A percentile compares a stretch with the other conserved stretches of the same genome.
phyloP scores from a whole-genome alignment of 2,329 filamentous ascomycete species.

The Metarhizium album region DNA sequence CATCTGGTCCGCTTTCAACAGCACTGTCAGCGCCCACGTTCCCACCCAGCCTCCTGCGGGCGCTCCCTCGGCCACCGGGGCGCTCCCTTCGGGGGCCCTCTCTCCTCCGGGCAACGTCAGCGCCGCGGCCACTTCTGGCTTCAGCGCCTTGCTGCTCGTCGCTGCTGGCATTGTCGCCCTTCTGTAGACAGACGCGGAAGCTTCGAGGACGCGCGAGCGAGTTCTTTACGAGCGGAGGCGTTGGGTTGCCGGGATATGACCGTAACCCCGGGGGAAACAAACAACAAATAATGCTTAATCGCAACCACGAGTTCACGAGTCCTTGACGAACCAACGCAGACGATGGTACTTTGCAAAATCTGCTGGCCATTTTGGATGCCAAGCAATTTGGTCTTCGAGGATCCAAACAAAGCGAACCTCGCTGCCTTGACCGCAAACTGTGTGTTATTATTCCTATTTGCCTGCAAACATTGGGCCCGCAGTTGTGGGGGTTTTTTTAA shows the following conservation, averaged over 20 bases:
- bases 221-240: constrained; percentile 15
- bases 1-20: constrained; percentile 21
- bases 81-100: too few relatives aligned
- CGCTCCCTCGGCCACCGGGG: constrained; percentile 8
- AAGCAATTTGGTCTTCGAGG: constrained; percentile 1
- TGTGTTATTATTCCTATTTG: constrained; percentile 8
- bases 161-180: constrained; percentile 26
- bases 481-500: constrained; percentile 2
- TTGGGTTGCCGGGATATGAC: constrained; percentile 7
- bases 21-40: constrained; percentile 17
- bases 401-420: background rate
- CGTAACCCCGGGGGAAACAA: constrained; percentile 6
- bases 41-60: constrained; percentile 16
- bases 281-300: constrained; percentile 11
- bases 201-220: background rate
- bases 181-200: constrained; percentile 16
- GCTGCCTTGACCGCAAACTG: background rate
- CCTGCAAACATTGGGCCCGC: constrained; percentile 10
- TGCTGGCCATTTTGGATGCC: constrained; percentile 3
- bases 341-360: constrained; percentile 1
- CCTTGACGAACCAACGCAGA: constrained; percentile 10
- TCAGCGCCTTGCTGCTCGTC: constrained; percentile 26
- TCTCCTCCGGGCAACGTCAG: constrained; percentile 15
- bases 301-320: constrained; percentile 25
- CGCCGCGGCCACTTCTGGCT: constrained; percentile 20